A percentile compares a stretch with the other conserved stretches of the same genome.
phyloP scores from a whole-genome alignment of 2,329 filamentous ascomycete species.

The Coniochaeta hoffmannii region DNA sequence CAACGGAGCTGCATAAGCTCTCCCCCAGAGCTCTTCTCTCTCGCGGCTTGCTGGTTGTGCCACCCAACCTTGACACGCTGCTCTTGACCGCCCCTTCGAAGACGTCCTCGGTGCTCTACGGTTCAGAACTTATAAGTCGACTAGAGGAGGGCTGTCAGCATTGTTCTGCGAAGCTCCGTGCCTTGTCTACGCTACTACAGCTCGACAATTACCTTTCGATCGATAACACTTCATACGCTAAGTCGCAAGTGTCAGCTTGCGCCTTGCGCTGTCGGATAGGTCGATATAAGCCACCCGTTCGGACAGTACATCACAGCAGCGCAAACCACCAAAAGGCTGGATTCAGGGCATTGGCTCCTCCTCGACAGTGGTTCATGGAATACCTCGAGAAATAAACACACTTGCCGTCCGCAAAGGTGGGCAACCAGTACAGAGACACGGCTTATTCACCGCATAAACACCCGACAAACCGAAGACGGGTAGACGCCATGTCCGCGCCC shows the following conservation, averaged over 20 bases:
- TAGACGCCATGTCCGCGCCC: slow-evolving; percentile 8
- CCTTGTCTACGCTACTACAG: neutral
- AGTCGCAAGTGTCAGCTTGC: neutral
- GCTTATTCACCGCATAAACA: neutral
- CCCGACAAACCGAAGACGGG: neutral
- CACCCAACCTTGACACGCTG: neutral
- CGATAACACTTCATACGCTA: neutral
- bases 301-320: neutral
- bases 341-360: neutral
- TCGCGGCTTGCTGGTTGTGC: neutral
- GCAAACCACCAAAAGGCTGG: neutral
- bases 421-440: neutral
- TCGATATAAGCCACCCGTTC: neutral
- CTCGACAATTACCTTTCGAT: neutral
- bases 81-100: neutral
- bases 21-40: neutral
- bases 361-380: slow-evolving; percentile 2
- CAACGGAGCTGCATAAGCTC: neutral
- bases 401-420: neutral
- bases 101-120: neutral
- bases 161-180: neutral
- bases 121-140: neutral
- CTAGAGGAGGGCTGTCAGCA: neutral
- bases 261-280: neutral
- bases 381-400: neutral